Evolutionary conservation across 768 basidiomycete species (phyloP).

Genomic region (Nevesoporus exiguus): DNA sequence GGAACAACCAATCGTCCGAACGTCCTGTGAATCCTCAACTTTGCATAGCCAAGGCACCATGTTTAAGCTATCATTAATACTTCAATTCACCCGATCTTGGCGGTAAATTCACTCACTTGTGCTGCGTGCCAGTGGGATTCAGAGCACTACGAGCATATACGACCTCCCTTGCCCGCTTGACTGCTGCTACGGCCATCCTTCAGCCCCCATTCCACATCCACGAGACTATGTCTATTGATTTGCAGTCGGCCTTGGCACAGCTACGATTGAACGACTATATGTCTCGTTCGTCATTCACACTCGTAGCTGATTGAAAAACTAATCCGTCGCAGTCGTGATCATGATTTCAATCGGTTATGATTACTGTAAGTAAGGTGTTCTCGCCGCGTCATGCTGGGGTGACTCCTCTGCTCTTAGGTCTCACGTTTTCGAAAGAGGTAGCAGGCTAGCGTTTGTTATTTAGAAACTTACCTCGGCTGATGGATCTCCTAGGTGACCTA

Average conservation of each 20-base stretch:
- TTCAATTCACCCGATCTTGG: no score
- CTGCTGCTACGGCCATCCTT: no score
- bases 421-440: slow-evolving; percentile 5
- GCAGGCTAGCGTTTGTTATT: neutral
- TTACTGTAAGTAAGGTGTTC: neutral
- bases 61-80: no score
- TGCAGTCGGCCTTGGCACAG: neutral
- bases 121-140: no score
- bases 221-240: neutral
- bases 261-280: neutral
- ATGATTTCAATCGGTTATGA: neutral
- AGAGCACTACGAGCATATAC: no score
- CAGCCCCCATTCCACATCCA: no score
- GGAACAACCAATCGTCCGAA: no score
- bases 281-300: neutral
- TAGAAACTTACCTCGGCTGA: neutral
- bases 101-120: no score
- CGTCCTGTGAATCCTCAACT: no score
- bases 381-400: neutral
- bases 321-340: neutral
- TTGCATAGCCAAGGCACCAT: no score
- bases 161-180: no score
- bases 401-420: neutral
- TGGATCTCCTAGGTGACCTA: neutral
- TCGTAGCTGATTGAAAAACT: neutral